phyloP scores from a whole-genome alignment of 2,329 filamentous ascomycete genomes.

The Nemania diffusa region DNA sequence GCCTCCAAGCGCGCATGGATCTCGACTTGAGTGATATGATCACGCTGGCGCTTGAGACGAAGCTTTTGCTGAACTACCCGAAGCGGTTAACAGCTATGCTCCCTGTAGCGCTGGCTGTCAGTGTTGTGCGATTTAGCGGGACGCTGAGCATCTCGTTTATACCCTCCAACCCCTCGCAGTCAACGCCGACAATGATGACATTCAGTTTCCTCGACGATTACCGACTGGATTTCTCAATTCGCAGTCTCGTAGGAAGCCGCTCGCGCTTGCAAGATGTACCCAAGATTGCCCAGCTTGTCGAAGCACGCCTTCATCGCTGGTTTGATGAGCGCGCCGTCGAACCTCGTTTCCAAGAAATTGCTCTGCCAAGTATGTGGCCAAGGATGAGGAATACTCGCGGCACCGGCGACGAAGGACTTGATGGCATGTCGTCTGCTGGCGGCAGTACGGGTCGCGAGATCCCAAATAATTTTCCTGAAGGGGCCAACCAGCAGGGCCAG shows the following conservation, averaged over 20 bases:
- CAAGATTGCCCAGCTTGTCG: constrained; percentile 86
- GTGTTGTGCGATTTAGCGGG: constrained; percentile 92
- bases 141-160: constrained; percentile 94
- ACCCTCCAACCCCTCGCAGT: constrained; percentile 74
- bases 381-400: constrained; percentile 80
- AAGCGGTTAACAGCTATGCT: constrained; percentile 88
- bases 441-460: constrained; percentile 65
- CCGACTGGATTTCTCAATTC: constrained; percentile 82
- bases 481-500: constrained; percentile 59
- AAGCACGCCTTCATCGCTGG: constrained; percentile 83
- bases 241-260: constrained; percentile 82
- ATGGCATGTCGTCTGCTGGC: constrained; percentile 54
- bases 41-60: constrained; percentile 93
- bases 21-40: constrained; percentile 97
- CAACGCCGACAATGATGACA: constrained; percentile 85
- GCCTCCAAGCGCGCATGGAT: constrained; percentile 94
- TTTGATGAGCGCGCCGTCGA: constrained; percentile 89
- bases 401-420: constrained; percentile 70
- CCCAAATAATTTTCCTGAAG: constrained; percentile 61
- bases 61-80: constrained; percentile 92
- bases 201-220: constrained; percentile 96
- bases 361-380: constrained; percentile 84
- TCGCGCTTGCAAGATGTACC: constrained; percentile 85
- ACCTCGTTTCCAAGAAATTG: constrained; percentile 87
- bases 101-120: constrained; percentile 90